Percentiles rank a stretch among this genome's conserved stretches.
Evolutionary conservation across 2,329 filamentous ascomycete species (phyloP).

Genomic region (Zelopaecilomyces penicillatus): DNA sequence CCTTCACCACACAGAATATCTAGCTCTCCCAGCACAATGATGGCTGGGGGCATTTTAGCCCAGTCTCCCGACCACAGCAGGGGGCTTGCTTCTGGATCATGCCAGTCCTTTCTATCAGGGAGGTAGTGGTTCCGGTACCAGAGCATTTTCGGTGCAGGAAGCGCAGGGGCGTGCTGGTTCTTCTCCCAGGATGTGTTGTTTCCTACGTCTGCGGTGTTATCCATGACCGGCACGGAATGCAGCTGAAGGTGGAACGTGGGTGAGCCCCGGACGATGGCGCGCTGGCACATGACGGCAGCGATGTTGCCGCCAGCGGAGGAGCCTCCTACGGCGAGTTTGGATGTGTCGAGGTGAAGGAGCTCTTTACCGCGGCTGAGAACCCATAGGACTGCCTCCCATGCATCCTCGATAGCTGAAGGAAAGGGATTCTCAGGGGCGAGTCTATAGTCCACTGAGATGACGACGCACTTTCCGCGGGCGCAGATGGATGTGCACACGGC

Average conservation of each 20-base stretch:
- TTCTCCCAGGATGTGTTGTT: constrained; percentile 2
- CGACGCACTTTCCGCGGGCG: constrained; percentile 7
- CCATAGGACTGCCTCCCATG: constrained; percentile 44
- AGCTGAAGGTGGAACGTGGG: not conserved
- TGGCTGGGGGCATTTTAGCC: not conserved
- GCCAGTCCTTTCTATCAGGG: not conserved
- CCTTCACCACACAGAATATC: constrained; percentile 4
- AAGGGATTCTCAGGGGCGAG: constrained; percentile 44
- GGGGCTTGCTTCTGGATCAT: not conserved
- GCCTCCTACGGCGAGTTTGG: constrained; percentile 38
- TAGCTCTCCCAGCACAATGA: not conserved
- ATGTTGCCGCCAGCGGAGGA: constrained; percentile 19
- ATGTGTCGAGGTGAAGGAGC: constrained; percentile 23
- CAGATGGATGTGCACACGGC: constrained; percentile 39
- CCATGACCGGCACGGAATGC: constrained; percentile 9
- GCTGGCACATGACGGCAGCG: constrained; percentile 9
- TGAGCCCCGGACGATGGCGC: constrained; percentile 5
- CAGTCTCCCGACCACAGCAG: not conserved
- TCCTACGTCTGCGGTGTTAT: constrained; percentile 7
- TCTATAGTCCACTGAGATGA: constrained; percentile 7
- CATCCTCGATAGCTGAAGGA: constrained; percentile 43
- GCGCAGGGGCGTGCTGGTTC: constrained; percentile 6
- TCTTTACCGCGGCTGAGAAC: constrained; percentile 12
- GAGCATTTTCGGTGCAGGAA: constrained; percentile 9
- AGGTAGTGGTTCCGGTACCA: constrained; percentile 10